Conservation (phyloP, 306 rosid species). For the Cicer cuneatum region DNA sequence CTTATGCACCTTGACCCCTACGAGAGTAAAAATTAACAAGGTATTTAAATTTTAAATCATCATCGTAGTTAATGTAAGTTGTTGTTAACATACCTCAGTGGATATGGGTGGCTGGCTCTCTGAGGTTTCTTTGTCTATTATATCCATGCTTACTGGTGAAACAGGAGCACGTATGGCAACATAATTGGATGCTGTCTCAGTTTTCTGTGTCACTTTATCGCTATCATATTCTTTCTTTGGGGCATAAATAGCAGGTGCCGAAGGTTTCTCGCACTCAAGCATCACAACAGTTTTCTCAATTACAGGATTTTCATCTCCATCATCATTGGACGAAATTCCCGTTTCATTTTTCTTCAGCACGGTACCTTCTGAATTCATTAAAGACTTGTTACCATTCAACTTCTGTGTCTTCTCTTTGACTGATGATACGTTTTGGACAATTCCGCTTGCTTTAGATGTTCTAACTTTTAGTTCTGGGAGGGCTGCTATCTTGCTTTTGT, state of each 20-base stretch:
- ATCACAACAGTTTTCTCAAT: conserved; percentile 86
- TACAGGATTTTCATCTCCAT: conserved; percentile 71
- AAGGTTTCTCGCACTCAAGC: conserved; percentile 71
- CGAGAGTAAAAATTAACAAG: conserved; percentile 17
- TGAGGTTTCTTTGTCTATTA: conserved; percentile 52
- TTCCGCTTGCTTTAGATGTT: conserved; percentile 67
- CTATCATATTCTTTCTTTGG: conserved; percentile 41
- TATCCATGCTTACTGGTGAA: conserved; percentile 55
- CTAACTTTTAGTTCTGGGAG: conserved; percentile 93
- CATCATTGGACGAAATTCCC: conserved; percentile 51
- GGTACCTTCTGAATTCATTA: conserved; percentile 54
- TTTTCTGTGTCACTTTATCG: conserved; percentile 49
- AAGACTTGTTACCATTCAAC: conserved; percentile 53
- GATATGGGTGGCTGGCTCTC: conserved; percentile 49
- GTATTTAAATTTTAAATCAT: conserved; percentile 32
- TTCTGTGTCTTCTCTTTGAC: conserved; percentile 59
- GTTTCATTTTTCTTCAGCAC: conserved; percentile 51
- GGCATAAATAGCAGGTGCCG: conserved; percentile 45
- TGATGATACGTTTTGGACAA: conserved; percentile 53
- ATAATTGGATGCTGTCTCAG: conserved; percentile 53
- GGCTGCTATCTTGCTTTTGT: conserved; percentile 83
- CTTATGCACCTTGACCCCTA: conserved; percentile 6
- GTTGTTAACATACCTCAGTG: conserved; percentile 63
- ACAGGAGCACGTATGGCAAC: conserved; percentile 56
- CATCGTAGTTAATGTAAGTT: conserved; percentile 35